Percentiles rank a stretch among this genome's conserved stretches.
Evolutionary conservation across 2,329 filamentous ascomycete genomes (phyloP).

Genomic region (Apiospora koreana): DNA sequence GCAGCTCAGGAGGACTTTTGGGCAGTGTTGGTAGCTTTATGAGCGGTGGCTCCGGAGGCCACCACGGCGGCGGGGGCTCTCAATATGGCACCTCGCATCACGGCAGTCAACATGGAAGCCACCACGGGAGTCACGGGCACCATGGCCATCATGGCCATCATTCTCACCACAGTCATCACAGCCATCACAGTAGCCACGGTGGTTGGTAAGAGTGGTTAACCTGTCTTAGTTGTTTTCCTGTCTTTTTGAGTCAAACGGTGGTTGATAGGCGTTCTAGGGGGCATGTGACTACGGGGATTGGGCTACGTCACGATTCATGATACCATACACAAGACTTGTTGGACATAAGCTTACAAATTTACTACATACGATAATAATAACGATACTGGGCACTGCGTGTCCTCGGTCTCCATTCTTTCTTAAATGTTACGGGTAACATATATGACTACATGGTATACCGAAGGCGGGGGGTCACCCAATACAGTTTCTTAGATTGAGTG

Average conservation of each 20-base stretch:
- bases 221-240: not conserved
- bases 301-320: not conserved
- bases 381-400: not conserved
- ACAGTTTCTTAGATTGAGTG: no score
- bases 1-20: constrained; percentile 20
- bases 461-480: no score
- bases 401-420: not conserved
- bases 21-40: constrained; percentile 24
- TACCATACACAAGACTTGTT: not conserved
- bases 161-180: not conserved
- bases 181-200: not conserved
- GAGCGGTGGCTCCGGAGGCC: constrained; percentile 16
- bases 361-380: not conserved
- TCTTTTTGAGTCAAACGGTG: not conserved
- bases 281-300: not conserved
- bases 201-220: not conserved
- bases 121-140: constrained; percentile 19
- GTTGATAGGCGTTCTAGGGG: not conserved
- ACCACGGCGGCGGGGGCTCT: constrained; percentile 14
- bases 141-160: constrained; percentile 14
- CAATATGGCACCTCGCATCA: constrained; percentile 19
- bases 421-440: no score
- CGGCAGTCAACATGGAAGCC: constrained; percentile 21
- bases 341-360: not conserved
- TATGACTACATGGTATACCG: no score